phyloP scores from a whole-genome alignment of 2,329 filamentous ascomycete species.

The Paraphaeosphaeria sporulosa region DNA sequence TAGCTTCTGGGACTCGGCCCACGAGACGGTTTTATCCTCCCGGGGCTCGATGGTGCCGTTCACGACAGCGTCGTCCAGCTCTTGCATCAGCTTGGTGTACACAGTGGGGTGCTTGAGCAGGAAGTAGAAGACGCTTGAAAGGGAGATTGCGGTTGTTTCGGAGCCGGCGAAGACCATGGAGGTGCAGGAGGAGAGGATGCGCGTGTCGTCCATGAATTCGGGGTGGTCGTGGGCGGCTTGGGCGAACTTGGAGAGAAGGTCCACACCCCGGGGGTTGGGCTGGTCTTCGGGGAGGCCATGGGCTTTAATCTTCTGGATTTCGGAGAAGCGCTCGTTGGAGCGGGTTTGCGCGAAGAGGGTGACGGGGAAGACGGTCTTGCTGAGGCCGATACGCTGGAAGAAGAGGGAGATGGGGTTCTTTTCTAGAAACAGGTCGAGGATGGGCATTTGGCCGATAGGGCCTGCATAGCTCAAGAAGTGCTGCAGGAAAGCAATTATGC shows the following conservation, averaged over 20 bases:
- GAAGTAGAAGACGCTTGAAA: slow-evolving; percentile 77
- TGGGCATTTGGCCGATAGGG: slow-evolving; percentile 76
- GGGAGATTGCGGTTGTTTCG: slow-evolving; percentile 80
- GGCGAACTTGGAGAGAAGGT: slow-evolving; percentile 76
- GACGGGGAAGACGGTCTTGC: slow-evolving; percentile 74
- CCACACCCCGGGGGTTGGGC: slow-evolving; percentile 52
- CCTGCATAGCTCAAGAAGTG: slow-evolving; percentile 75
- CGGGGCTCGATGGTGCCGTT: slow-evolving; percentile 56
- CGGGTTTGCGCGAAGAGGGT: slow-evolving; percentile 74
- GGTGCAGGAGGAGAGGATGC: slow-evolving; percentile 75
- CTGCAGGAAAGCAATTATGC: slow-evolving; percentile 71
- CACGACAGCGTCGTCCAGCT: slow-evolving; percentile 68
- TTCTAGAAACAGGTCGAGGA: slow-evolving; percentile 72
- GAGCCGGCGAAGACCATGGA: slow-evolving; percentile 76
- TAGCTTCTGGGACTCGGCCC: slow-evolving; percentile 72
- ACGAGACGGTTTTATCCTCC: slow-evolving; percentile 68
- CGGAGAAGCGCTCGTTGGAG: slow-evolving; percentile 69
- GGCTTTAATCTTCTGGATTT: slow-evolving; percentile 58
- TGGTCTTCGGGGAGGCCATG: slow-evolving; percentile 49
- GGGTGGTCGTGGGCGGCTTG: slow-evolving; percentile 72
- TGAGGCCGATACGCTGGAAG: slow-evolving; percentile 70
- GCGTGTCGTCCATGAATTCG: slow-evolving; percentile 73
- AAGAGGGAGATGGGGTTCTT: slow-evolving; percentile 79
- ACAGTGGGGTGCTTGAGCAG: slow-evolving; percentile 69
- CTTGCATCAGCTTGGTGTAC: slow-evolving; percentile 64